Percentiles rank a stretch among this genome's conserved stretches.
These are phyloP conservation scores for Bryum argenteum DNA, from an alignment of 225 moss, liverwort and hornwort species.

Conservation along the genomic window DNA sequence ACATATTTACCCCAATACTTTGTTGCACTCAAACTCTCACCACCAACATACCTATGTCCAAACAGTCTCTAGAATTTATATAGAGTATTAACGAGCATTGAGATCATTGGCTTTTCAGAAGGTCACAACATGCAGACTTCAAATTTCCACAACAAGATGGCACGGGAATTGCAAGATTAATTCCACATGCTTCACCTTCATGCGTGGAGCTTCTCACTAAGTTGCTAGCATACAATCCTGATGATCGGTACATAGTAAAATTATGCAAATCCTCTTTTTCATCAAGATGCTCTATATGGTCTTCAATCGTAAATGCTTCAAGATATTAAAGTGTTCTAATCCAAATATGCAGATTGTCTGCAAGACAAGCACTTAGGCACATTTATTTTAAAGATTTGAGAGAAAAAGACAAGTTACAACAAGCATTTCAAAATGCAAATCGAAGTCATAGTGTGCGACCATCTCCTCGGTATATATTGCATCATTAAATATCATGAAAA, in stretches of 20 bases:
- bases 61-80: no score
- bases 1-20: no score
- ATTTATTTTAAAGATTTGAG: constrained; percentile 93
- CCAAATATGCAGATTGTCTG: constrained; percentile 65
- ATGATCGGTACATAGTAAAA: constrained; percentile 62
- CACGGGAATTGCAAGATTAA: constrained; percentile 80
- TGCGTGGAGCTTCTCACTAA: constrained; percentile 94
- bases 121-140: constrained; percentile 98
- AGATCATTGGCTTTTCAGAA: constrained; percentile 38
- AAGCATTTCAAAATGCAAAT: constrained; percentile 86
- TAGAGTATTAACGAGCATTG: constrained; percentile 2
- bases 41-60: no score
- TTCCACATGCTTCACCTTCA: constrained; percentile 86
- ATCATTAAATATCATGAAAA: background rate
- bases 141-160: constrained; percentile 97
- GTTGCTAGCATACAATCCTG: constrained; percentile 95
- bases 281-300: no score
- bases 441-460: constrained; percentile 76
- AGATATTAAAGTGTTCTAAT: no score
- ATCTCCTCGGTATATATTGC: constrained; percentile 59
- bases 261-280: background rate
- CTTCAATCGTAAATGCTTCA: no score
- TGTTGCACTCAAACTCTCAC: no score
- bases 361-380: constrained; percentile 86
- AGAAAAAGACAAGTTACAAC: constrained; percentile 92